These are phyloP conservation scores for Candida ipomoeae DNA, from an alignment of 805 yeast species.

Conservation along the genomic window DNA sequence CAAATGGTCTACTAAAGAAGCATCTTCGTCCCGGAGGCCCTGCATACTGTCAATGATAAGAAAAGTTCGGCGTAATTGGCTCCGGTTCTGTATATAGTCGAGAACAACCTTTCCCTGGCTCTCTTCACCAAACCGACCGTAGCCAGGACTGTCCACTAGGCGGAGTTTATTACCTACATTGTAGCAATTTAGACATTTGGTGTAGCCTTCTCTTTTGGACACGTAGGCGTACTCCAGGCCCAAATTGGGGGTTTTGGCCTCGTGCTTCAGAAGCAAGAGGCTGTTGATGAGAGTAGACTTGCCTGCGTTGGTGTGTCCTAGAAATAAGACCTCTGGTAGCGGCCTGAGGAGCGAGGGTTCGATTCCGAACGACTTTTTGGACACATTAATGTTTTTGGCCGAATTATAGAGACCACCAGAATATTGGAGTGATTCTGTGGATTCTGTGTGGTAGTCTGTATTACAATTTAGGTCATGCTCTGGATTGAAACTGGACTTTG, in stretches of 20 bases:
- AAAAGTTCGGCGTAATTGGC: conserved; percentile 53
- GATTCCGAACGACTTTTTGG: conserved; percentile 25
- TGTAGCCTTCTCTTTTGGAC: conserved; percentile 53
- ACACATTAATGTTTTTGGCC: background rate
- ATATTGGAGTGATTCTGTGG: too few species aligned
- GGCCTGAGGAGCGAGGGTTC: conserved; percentile 29
- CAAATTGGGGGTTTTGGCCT: conserved; percentile 23
- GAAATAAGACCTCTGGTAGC: conserved; percentile 66
- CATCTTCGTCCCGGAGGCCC: conserved; percentile 60
- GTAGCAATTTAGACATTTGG: conserved; percentile 66
- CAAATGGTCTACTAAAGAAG: conserved; percentile 46
- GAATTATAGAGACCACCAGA: too few species aligned
- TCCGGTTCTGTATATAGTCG: conserved; percentile 55
- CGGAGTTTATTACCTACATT: conserved; percentile 61
- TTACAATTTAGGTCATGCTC: too few species aligned
- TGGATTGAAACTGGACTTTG: conserved; percentile 17
- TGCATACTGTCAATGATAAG: conserved; percentile 56
- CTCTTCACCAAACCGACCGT: conserved; percentile 64
- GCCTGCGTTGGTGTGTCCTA: conserved; percentile 86
- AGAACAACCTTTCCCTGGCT: conserved; percentile 68
- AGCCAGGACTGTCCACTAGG: conserved; percentile 86
- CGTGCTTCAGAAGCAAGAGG: conserved; percentile 41
- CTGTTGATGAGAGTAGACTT: conserved; percentile 74
- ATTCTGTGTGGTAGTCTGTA: too few species aligned
- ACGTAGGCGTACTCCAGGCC: conserved; percentile 46